These are phyloP conservation scores for Trametes polyzona DNA, from an alignment of 1,284 basidiomycete species.

Conservation along the genomic window DNA sequence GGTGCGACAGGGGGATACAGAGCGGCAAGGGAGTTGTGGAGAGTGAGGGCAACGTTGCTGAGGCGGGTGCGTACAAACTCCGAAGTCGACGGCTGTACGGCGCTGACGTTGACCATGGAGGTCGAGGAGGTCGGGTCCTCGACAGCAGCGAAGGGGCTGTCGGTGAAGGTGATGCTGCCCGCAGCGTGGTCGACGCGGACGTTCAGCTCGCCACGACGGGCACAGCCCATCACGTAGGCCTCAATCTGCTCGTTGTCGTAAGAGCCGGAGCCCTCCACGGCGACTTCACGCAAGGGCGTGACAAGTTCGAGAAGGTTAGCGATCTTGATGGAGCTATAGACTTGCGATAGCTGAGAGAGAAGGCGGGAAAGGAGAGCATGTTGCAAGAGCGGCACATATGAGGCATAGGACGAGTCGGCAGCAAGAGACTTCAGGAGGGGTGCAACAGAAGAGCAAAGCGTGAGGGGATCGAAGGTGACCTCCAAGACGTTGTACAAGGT, in stretches of 20 bases:
- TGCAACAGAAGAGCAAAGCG: constrained; percentile 82
- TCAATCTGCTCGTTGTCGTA: constrained; percentile 82
- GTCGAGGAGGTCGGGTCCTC: constrained; percentile 50
- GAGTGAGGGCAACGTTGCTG: constrained; percentile 71
- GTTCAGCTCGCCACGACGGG: constrained; percentile 86
- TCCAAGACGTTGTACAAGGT: constrained; percentile 91
- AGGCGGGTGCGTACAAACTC: constrained; percentile 79
- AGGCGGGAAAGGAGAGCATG: constrained; percentile 92
- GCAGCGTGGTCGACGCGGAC: constrained; percentile 91
- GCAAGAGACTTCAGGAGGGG: constrained; percentile 79
- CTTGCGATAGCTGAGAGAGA: constrained; percentile 93
- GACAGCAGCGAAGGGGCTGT: constrained; percentile 65
- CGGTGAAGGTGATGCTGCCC: constrained; percentile 86
- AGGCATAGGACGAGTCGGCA: constrained; percentile 60
- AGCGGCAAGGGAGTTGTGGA: constrained; percentile 70
- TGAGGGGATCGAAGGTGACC: constrained; percentile 94
- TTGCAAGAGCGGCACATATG: constrained; percentile 90
- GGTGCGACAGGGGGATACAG: constrained; percentile 50
- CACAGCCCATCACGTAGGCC: constrained; percentile 92
- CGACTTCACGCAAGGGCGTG: constrained; percentile 67
- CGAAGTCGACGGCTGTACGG: constrained; percentile 71
- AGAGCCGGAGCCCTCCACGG: constrained; percentile 49
- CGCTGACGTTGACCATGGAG: constrained; percentile 40
- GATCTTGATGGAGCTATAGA: constrained; percentile 91
- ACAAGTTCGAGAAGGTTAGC: constrained; percentile 78